Conservation (phyloP, 495 filamentous ascomycete species). For the Poronia punctata region DNA sequence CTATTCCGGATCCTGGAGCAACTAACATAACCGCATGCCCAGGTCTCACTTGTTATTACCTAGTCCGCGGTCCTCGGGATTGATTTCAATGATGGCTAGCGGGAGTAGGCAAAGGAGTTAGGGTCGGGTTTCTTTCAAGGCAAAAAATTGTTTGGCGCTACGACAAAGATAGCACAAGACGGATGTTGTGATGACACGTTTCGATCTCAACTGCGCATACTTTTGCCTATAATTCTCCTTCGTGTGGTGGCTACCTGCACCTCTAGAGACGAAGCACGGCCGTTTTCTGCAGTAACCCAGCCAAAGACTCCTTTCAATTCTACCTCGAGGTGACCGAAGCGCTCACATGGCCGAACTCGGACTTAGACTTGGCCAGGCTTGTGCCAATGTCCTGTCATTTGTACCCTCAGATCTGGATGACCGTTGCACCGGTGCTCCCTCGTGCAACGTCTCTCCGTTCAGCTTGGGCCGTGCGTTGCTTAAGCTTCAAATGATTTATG, state of each 20-base stretch:
- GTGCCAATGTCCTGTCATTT: neutral
- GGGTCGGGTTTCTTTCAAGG: neutral
- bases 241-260: neutral
- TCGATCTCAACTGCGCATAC: too few species aligned
- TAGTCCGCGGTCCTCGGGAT: neutral
- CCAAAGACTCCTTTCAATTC: too few species aligned
- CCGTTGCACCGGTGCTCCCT: neutral
- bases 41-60: constrained; percentile 23
- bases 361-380: neutral
- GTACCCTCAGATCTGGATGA: neutral
- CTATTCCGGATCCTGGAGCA: neutral
- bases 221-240: too few species aligned
- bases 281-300: neutral
- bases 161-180: too few species aligned
- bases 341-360: too few species aligned
- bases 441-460: constrained; percentile 2
- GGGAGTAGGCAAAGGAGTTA: constrained; percentile 2
- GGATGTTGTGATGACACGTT: neutral
- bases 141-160: too few species aligned
- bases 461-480: neutral
- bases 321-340: too few species aligned
- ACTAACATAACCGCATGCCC: neutral
- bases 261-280: neutral
- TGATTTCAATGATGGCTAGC: constrained; percentile 1
- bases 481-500: constrained; percentile 4